phyloP scores from a whole-genome alignment of 2,329 filamentous ascomycete species.

The Colletotrichum destructivum region DNA sequence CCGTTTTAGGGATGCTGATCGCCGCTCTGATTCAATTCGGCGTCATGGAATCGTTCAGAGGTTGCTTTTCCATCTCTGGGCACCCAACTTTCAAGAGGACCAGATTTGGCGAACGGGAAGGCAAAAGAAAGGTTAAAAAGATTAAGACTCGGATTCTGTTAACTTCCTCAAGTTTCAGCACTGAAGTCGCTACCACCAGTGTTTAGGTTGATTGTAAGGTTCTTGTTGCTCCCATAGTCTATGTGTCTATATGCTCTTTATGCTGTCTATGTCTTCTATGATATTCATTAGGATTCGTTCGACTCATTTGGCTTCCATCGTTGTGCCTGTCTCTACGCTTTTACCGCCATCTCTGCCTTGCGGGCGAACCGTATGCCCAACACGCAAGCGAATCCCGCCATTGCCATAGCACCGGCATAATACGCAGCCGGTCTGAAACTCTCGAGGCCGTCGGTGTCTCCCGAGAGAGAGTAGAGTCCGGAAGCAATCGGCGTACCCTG shows the following conservation, averaged over 20 bases:
- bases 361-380: constrained; percentile 12
- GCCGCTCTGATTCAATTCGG: background rate
- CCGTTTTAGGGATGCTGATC: background rate
- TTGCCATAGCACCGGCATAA: constrained; percentile 48
- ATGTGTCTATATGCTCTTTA: background rate
- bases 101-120: too few species aligned
- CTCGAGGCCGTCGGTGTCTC: constrained; percentile 37
- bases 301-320: background rate
- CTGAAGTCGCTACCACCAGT: background rate
- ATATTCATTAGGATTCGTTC: background rate
- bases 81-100: background rate
- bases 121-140: too few species aligned
- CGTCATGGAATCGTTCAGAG: too few species aligned
- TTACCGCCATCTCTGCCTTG: background rate
- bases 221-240: background rate
- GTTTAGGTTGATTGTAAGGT: background rate
- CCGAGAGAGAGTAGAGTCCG: constrained; percentile 46
- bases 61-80: too few species aligned
- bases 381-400: constrained; percentile 37
- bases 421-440: constrained; percentile 48
- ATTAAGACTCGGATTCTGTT: too few species aligned
- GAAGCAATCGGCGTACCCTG: constrained; percentile 50
- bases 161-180: too few species aligned
- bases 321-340: background rate
- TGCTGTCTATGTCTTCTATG: too few species aligned